These are phyloP conservation scores for Aspergillus uvarum DNA, from an alignment of 2,329 filamentous ascomycete genomes.

Conservation along the genomic window DNA sequence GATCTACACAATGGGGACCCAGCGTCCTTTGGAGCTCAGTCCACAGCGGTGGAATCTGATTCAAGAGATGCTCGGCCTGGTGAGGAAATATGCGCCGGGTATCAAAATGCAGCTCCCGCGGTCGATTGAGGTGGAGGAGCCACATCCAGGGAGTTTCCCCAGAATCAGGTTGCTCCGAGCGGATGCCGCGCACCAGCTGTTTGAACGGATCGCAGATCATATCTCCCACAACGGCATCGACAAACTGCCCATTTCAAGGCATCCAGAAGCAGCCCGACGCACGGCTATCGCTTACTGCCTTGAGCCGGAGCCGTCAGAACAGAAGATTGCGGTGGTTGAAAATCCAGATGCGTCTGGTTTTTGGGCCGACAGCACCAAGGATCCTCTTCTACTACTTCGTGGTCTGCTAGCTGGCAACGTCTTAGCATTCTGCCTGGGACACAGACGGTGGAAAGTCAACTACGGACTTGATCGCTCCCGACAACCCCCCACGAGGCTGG, in stretches of 20 bases:
- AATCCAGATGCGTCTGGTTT: constrained; percentile 34
- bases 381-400: constrained; percentile 30
- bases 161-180: constrained; percentile 49
- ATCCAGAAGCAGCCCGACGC: constrained; percentile 29
- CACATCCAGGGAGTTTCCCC: constrained; percentile 45
- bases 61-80: constrained; percentile 52
- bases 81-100: constrained; percentile 35
- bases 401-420: constrained; percentile 58
- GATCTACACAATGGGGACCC: constrained; percentile 61
- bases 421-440: constrained; percentile 52
- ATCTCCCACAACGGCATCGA: constrained; percentile 49
- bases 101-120: constrained; percentile 34
- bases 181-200: constrained; percentile 34
- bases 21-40: constrained; percentile 52
- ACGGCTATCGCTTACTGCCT: constrained; percentile 50
- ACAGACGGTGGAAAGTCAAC: constrained; percentile 65
- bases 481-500: constrained; percentile 53
- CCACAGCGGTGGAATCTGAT: constrained; percentile 58
- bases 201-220: constrained; percentile 26
- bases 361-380: constrained; percentile 45
- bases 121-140: constrained; percentile 46
- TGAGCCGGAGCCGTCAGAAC: constrained; percentile 25
- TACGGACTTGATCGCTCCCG: constrained; percentile 57
- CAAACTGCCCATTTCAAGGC: constrained; percentile 47
- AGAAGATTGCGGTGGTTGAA: constrained; percentile 41